phyloP scores from a whole-genome alignment of 2,329 filamentous ascomycete species.

The Botryosphaeria agaves region DNA sequence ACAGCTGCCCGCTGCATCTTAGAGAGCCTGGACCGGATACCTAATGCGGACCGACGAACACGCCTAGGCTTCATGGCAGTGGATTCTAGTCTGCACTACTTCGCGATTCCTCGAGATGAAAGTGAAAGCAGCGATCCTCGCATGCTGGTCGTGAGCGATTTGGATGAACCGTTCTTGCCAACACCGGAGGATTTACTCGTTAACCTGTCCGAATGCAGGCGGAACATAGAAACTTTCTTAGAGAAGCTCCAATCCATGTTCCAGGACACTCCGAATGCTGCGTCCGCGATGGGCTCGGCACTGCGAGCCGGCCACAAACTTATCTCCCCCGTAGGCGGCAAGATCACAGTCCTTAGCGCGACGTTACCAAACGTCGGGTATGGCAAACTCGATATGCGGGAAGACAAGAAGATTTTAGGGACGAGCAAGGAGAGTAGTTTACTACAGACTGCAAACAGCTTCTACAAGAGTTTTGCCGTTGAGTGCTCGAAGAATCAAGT shows the following conservation, averaged over 20 bases:
- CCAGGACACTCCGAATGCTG: constrained; percentile 75
- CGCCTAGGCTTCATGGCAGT: constrained; percentile 90
- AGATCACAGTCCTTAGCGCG: constrained; percentile 81
- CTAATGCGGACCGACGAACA: constrained; percentile 89
- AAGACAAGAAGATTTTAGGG: constrained; percentile 89
- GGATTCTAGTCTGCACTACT: constrained; percentile 90
- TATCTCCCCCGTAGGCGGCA: constrained; percentile 84
- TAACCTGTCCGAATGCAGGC: constrained; percentile 70
- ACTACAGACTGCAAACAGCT: constrained; percentile 82
- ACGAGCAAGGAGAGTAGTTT: constrained; percentile 82
- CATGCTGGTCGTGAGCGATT: constrained; percentile 87
- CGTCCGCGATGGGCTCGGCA: constrained; percentile 89
- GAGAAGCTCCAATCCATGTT: constrained; percentile 92
- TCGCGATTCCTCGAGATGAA: constrained; percentile 77
- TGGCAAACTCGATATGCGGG: constrained; percentile 80
- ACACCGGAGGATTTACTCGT: constrained; percentile 85
- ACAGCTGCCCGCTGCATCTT: constrained; percentile 86
- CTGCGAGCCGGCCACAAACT: constrained; percentile 88
- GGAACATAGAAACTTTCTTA: constrained; percentile 83
- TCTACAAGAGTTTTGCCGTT: constrained; percentile 98
- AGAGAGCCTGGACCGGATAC: constrained; percentile 90
- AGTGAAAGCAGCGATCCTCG: constrained; percentile 71
- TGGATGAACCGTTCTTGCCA: constrained; percentile 92
- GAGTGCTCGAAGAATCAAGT: constrained; percentile 99
- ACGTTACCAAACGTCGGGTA: constrained; percentile 80